Percentiles rank a stretch among this genome's conserved stretches.
Conservation (phyloP, 2,329 filamentous ascomycete species). For the Alternaria triticina region DNA sequence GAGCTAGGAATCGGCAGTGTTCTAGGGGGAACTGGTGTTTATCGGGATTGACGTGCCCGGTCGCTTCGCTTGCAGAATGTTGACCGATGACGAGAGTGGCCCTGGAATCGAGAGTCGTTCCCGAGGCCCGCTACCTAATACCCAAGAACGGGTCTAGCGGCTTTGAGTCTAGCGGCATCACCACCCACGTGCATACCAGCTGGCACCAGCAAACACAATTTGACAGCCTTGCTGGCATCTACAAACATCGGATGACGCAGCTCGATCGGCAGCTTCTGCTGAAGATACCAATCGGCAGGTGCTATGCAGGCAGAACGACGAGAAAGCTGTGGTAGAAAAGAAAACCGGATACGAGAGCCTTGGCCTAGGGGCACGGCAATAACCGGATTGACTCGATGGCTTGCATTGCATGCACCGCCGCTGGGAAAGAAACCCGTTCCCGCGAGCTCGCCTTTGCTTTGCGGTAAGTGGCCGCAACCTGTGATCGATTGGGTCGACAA, state of each 20-base stretch:
- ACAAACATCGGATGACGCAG: background rate
- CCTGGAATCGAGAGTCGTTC: conserved; percentile 22
- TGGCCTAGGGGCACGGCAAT: conserved; percentile 3
- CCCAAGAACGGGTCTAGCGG: conserved; percentile 5
- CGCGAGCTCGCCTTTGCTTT: conserved; percentile 11
- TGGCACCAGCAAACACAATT: background rate
- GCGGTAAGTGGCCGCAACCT: conserved; percentile 3
- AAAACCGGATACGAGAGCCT: background rate
- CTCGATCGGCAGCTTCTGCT: background rate
- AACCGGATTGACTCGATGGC: background rate
- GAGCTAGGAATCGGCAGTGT: background rate
- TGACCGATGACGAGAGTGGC: conserved; percentile 22
- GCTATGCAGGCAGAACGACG: background rate
- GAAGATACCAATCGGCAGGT: background rate
- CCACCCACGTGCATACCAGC: background rate
- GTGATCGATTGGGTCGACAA: background rate
- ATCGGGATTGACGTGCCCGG: conserved; percentile 6
- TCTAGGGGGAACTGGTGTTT: conserved; percentile 25
- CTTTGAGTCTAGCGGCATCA: background rate
- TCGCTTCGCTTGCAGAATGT: conserved; percentile 11
- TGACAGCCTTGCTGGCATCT: background rate
- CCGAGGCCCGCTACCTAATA: conserved; percentile 18
- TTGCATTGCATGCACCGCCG: conserved; percentile 13
- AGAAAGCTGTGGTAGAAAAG: background rate
- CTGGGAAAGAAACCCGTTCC: conserved; percentile 22